Conservation (phyloP, 2,329 filamentous ascomycete species). For the Tolypocladium inflatum region DNA sequence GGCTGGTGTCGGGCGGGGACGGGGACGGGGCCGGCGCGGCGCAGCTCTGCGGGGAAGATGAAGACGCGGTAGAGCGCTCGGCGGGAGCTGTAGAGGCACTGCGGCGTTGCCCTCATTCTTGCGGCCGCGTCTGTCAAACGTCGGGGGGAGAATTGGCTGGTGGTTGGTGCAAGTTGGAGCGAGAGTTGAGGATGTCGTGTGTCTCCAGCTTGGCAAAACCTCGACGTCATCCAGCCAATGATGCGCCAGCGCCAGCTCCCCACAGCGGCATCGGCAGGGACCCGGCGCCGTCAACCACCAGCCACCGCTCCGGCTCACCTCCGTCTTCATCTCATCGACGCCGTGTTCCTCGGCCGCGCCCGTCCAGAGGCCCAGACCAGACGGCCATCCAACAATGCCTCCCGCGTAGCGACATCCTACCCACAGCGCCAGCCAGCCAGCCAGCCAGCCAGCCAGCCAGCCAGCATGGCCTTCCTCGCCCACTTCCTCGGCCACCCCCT, state of each 20-base stretch:
- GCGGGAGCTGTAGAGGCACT: slow-evolving; percentile 34
- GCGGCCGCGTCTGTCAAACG: background rate
- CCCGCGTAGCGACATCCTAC: background rate
- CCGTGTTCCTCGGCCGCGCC: background rate
- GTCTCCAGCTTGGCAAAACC: background rate
- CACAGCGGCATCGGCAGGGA: background rate
- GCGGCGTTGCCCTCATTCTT: slow-evolving; percentile 26
- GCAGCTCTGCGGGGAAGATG: slow-evolving; percentile 14
- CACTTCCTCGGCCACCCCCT: slow-evolving; percentile 30
- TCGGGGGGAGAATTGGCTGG: background rate
- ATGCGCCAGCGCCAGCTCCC: background rate
- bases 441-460: background rate
- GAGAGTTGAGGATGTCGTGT: background rate
- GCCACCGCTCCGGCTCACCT: slow-evolving; percentile 15
- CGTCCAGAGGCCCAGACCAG: background rate
- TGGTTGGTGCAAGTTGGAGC: background rate
- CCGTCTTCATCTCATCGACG: background rate
- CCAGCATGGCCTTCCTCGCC: slow-evolving; percentile 10
- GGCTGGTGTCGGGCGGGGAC: background rate
- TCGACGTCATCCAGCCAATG: background rate
- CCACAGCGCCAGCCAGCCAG: background rate
- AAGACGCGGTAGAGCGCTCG: slow-evolving; percentile 38
- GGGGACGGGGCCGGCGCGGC: background rate
- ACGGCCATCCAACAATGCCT: background rate
- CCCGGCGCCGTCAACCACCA: background rate